Base-by-base conservation (phyloP, 2,329 filamentous ascomycete genomes). In the Aspergillus hiratsukae region DNA sequence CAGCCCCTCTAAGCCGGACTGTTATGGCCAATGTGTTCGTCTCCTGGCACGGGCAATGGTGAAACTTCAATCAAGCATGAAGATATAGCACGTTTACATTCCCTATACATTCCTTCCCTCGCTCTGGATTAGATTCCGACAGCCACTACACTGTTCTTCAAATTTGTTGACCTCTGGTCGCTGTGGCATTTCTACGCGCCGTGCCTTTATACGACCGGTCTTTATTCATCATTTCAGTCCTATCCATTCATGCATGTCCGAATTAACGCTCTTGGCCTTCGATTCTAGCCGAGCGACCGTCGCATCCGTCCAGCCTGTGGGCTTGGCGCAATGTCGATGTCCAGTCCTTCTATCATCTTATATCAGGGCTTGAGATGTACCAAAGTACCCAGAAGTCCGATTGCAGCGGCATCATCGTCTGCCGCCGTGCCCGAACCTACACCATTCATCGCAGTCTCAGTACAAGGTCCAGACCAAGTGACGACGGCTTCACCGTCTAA, bases 301-400 rank as follows among this genome's bases (percentile, higher is more conserved):
- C 50, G 49, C 54, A 40, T 49, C 46, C 21, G 21, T 49, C 52
- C 51, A n/a, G 55, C 61, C 61, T 60, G 46, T 49, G 61, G 59
- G 58, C 63, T 59, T 51, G 58, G 53, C 61, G 64, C 64, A 56
- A 69, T 70, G 65, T 62, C 62, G 51, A 69, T 67, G 61, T 59
- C 65, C 31, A 60, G 57, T 59, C 62, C 57, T 48, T 65, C 62
- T 4, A 58, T 67, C 29, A 58, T 64, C 51, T 61, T 62, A 21
- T 58, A 61, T 50, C 63, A 63, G 41, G 63, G 65, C 40, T 58
- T 62, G 48, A 59, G 62, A 61, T 69, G 65, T 53, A 66, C 64
- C 41, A 66, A 64, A 53, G 52, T 66, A 35, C 59, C 56, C 48
- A 61, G 61, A 41, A 51, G 60, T 29, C 61, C 65, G 23, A 14